phyloP scores from a whole-genome alignment of 768 basidiomycete genomes.

The Boletus vinaceobasis region DNA sequence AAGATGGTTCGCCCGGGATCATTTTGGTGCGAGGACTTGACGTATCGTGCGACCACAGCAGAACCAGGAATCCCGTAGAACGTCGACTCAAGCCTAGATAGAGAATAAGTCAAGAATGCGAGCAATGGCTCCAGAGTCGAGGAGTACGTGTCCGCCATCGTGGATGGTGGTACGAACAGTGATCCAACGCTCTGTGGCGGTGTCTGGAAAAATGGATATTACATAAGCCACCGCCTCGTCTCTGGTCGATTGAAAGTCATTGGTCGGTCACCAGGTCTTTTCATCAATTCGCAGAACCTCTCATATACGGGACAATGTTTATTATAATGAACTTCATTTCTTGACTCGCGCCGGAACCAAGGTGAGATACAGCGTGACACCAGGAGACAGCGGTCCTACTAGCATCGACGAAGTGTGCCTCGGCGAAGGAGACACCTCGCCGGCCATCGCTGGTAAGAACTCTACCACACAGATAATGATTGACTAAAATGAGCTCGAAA shows the following conservation, averaged over 20 bases:
- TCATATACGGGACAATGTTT: neutral
- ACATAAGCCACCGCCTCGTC: conserved; percentile 5
- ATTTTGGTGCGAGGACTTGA: conserved; percentile 92
- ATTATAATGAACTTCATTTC: neutral
- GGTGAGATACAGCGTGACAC: neutral
- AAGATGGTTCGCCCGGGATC: conserved; percentile 91
- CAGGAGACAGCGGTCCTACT: neutral
- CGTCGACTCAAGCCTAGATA: conserved; percentile 55
- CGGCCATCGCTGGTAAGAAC: neutral
- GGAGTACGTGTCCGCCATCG: conserved; percentile 35
- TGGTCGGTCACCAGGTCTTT: neutral
- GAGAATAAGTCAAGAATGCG: conserved; percentile 58
- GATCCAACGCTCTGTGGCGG: neutral
- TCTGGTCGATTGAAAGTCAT: no score
- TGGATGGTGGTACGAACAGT: conserved; percentile 2
- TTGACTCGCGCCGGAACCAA: neutral
- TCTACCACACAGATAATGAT: no score
- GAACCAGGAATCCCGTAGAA: conserved; percentile 82
- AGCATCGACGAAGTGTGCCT: neutral
- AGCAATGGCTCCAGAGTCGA: conserved; percentile 53
- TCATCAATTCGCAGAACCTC: neutral
- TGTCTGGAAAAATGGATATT: conserved; percentile 2
- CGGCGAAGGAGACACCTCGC: neutral
- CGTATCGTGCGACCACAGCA: conserved; percentile 82
- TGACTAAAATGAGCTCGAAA: neutral